Evolutionary conservation across 2,329 filamentous ascomycete genomes (phyloP), one percentile per base, ranked within the genome.

Genomic region (Trichoderma gracile): DNA sequence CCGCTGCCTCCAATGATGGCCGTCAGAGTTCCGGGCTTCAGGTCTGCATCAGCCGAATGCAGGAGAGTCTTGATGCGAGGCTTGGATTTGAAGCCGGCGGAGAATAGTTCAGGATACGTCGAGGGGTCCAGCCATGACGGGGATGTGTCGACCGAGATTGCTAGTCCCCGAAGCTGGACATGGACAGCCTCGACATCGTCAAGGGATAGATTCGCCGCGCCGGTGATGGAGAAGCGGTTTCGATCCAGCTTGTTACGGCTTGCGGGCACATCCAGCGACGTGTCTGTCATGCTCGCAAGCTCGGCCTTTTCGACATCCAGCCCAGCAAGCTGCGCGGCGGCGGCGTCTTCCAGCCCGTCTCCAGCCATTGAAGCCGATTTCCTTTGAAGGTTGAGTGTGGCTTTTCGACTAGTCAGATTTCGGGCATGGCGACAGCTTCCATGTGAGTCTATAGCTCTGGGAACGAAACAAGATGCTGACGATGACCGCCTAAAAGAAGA

Each of bases 1-100:
- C 90, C 89, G 71, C 87, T 89, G 3, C 89, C 89, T 10, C 90
- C 90, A 64, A 93, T 86, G 60, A 93, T 92, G 9, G 90, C 90
- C 0, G 89, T 92, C 46, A 93, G 75, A 3, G 86, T 89, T 3
- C 90, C 89, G 8, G 84, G 82, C 3, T 81, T 80, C 72, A 92
- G 83, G 25, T 85, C 82, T 2, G 88, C 88, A 67, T 83, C 84
- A 52, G 92, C 84, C 33, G 84, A 82, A 59, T 87, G 79, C 10
- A 93, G 77, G 12, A 93, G 84, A 6, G 78, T 74, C 71, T 86
- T 86, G 65, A 76, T 75, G 7, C 70, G 71, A 3, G 78, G 72
- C 1, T 68, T 69, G 5, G 76, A 78, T 67, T 76, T 75, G 67
- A 77, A 76, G 46, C 70, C 78, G 63, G 71, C 68, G 64, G 74